phyloP scores from a whole-genome alignment of 2,329 filamentous ascomycete genomes.

The Talaromyces sp. region DNA sequence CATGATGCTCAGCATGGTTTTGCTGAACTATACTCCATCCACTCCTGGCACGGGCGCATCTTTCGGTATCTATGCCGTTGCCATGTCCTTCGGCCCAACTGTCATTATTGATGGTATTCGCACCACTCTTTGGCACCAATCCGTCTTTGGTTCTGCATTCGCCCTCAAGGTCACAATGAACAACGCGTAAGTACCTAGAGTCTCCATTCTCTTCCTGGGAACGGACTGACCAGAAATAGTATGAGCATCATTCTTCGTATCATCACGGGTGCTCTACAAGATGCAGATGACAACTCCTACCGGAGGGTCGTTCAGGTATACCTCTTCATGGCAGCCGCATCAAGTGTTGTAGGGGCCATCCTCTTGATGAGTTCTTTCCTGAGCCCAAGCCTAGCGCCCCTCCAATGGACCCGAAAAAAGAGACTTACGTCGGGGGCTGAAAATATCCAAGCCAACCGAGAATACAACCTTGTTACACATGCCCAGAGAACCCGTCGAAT shows the following conservation, averaged over 20 bases:
- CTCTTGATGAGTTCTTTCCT: slow-evolving; percentile 46
- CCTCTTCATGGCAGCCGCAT: slow-evolving; percentile 55
- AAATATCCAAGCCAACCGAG: slow-evolving; percentile 47
- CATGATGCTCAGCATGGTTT: slow-evolving; percentile 57
- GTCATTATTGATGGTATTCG: slow-evolving; percentile 64
- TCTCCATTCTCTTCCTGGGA: not conserved
- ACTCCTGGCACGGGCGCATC: slow-evolving; percentile 58
- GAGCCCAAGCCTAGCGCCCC: slow-evolving; percentile 48
- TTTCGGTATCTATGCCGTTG: slow-evolving; percentile 63
- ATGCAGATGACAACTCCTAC: slow-evolving; percentile 60
- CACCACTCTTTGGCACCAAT: slow-evolving; percentile 62
- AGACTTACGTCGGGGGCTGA: slow-evolving; percentile 50
- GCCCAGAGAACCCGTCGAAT: slow-evolving; percentile 45
- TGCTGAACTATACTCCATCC: slow-evolving; percentile 57
- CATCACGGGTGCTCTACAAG: slow-evolving; percentile 61
- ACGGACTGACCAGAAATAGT: slow-evolving; percentile 29
- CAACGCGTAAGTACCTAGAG: slow-evolving; percentile 48
- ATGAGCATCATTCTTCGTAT: slow-evolving; percentile 65
- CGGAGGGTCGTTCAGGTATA: slow-evolving; percentile 60
- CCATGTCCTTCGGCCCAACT: slow-evolving; percentile 58
- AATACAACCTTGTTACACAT: slow-evolving; percentile 43
- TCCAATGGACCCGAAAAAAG: slow-evolving; percentile 63
- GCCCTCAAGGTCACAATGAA: slow-evolving; percentile 64
- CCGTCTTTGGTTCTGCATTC: slow-evolving; percentile 63
- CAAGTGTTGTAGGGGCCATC: slow-evolving; percentile 49